Percentiles rank a stretch among this genome's conserved stretches.
Evolutionary conservation across 495 filamentous ascomycete species (phyloP).

Genomic region (Cryomyces antarcticus): DNA sequence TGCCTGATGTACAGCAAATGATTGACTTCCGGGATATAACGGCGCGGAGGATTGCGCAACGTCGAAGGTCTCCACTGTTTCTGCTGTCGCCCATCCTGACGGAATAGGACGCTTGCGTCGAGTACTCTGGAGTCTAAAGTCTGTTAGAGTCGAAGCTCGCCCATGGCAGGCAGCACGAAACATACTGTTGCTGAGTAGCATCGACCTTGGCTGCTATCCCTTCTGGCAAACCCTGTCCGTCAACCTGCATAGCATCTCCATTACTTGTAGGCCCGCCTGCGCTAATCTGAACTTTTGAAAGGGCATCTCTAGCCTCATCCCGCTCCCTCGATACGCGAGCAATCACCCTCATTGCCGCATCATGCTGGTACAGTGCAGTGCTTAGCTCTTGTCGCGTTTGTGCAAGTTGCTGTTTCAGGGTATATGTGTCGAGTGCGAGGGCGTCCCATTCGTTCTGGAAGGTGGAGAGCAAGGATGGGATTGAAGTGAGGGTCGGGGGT

Average conservation of each 20-base stretch:
- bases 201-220: conserved; percentile 55
- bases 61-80: conserved; percentile 49
- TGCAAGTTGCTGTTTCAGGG: conserved; percentile 65
- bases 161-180: conserved; percentile 1
- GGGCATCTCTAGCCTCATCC: conserved; percentile 83
- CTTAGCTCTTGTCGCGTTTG: conserved; percentile 86
- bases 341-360: conserved; percentile 86
- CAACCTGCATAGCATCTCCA: conserved; percentile 82
- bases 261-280: conserved; percentile 17
- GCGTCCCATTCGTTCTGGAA: conserved; percentile 99
- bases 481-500: conserved; percentile 87
- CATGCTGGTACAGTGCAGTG: conserved; percentile 84
- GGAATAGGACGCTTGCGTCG: conserved; percentile 77
- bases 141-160: conserved; percentile 1
- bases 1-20: conserved; percentile 42
- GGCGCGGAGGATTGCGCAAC: conserved; percentile 36
- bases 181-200: conserved; percentile 56
- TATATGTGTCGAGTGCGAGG: conserved; percentile 72
- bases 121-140: conserved; percentile 52
- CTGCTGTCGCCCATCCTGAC: conserved; percentile 60
- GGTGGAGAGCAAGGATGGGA: conserved; percentile 85
- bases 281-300: conserved; percentile 61
- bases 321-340: conserved; percentile 71
- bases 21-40: conserved; percentile 41
- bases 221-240: conserved; percentile 50